Evolutionary conservation across 2,329 filamentous ascomycete species (phyloP).

Genomic region (Nannizziopsis barbatae): DNA sequence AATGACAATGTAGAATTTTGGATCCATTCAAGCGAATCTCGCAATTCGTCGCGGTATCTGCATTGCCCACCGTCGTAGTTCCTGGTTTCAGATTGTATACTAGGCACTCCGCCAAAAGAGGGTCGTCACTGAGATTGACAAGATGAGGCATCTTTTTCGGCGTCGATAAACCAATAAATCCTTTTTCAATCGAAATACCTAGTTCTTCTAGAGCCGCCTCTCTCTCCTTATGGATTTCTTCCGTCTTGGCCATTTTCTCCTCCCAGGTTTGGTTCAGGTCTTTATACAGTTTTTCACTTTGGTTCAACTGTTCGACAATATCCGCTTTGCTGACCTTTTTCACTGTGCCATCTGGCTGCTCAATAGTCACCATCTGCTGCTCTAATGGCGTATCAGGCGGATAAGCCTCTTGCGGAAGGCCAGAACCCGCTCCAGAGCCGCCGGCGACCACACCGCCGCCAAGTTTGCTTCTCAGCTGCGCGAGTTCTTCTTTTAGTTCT

Average conservation of each 20-base stretch:
- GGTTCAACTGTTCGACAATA: conserved; percentile 89
- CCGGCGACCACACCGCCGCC: conserved; percentile 44
- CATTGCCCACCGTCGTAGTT: conserved; percentile 85
- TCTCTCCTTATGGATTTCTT: conserved; percentile 94
- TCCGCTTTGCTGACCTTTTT: conserved; percentile 98
- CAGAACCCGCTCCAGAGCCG: conserved; percentile 37
- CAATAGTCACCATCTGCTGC: conserved; percentile 92
- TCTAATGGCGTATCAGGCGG: conserved; percentile 85
- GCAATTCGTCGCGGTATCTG: conserved; percentile 68
- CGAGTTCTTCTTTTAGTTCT: conserved; percentile 89
- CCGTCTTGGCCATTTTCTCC: conserved; percentile 86
- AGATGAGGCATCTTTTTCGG: conserved; percentile 99
- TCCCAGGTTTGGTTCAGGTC: conserved; percentile 99
- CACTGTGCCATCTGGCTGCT: conserved; percentile 66
- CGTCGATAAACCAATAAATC: conserved; percentile 86
- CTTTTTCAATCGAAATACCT: conserved; percentile 97
- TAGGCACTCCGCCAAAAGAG: conserved; percentile 84
- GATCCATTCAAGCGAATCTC: conserved; percentile 92
- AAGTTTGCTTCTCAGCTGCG: conserved; percentile 75
- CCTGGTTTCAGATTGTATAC: conserved; percentile 98
- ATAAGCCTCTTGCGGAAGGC: conserved; percentile 65
- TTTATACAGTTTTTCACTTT: conserved; percentile 89
- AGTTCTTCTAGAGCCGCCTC: conserved; percentile 91
- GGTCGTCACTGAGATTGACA: conserved; percentile 93
- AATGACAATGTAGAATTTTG: conserved; percentile 85